Percentiles rank a stretch among this genome's conserved stretches.
Conservation (phyloP, 805 yeast genomes). For the Suhomyces faveliae region DNA sequence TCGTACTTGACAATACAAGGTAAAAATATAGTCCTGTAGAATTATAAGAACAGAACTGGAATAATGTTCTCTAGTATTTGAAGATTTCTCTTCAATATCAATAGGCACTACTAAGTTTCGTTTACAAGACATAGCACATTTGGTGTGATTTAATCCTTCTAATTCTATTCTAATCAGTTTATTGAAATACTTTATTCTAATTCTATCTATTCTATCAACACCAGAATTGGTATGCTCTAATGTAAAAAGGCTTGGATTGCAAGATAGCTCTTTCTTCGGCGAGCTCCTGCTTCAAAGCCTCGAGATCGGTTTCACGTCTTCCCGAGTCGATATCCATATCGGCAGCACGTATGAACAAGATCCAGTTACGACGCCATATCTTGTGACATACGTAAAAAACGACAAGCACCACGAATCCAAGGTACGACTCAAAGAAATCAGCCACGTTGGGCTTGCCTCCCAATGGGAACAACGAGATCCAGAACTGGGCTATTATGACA, state of each 20-base stretch:
- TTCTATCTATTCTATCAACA: conserved; percentile 19
- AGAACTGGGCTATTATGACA: conserved; percentile 26
- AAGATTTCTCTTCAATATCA: no score
- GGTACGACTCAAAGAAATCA: conserved; percentile 23
- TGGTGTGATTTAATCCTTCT: no score
- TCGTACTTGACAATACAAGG: no score
- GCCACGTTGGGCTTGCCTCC: conserved; percentile 22
- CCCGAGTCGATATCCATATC: conserved; percentile 27
- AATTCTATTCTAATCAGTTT: no score
- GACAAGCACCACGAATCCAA: conserved; percentile 26
- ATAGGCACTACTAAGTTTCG: no score
- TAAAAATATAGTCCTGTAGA: no score
- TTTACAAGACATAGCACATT: no score
- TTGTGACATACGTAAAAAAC: conserved; percentile 26
- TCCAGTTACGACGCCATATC: conserved; percentile 28
- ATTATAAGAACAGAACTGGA: no score
- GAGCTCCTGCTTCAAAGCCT: conserved; percentile 26
- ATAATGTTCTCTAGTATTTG: no score
- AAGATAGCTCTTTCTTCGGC: conserved; percentile 32
- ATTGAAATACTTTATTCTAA: neutral
- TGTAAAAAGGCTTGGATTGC: conserved; percentile 32
- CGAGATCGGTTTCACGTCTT: conserved; percentile 27
- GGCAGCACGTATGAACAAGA: conserved; percentile 20
- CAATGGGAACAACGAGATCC: conserved; percentile 27
- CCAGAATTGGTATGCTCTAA: conserved; percentile 35